phyloP scores from a whole-genome alignment of 306 rosid genomes.

The Cucumis cinereus region DNA sequence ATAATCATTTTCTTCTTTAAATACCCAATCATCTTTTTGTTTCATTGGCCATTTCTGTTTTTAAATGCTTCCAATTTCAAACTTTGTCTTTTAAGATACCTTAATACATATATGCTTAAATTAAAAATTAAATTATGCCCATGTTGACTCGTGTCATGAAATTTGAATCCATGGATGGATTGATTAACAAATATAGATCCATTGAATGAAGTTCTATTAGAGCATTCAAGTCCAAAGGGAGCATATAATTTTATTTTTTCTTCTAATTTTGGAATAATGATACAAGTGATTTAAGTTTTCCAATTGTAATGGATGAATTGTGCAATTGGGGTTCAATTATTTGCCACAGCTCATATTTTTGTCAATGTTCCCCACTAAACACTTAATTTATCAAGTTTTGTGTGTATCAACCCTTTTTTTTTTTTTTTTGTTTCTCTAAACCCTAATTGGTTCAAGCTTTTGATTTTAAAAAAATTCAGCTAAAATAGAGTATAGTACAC shows the following conservation, averaged over 20 bases:
- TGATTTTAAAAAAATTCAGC: background rate
- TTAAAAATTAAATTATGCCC: no score
- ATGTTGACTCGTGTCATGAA: background rate
- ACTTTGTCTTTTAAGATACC: no score
- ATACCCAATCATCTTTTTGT: background rate
- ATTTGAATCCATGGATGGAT: background rate
- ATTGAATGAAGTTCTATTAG: no score
- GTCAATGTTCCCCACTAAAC: slow-evolving; percentile 1
- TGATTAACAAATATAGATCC: no score
- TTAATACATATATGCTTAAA: no score
- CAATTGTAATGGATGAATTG: background rate
- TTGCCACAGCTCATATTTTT: no score
- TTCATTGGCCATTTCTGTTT: background rate
- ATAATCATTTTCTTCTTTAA: background rate
- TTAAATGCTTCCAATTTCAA: no score
- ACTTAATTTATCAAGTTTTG: background rate
- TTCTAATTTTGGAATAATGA: background rate
- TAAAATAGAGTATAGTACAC: background rate
- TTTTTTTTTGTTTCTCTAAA: background rate
- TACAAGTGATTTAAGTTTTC: background rate
- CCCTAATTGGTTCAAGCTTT: background rate
- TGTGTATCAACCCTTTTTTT: background rate
- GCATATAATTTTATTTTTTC: no score
- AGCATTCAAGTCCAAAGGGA: no score
- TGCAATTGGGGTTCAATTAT: background rate